Evolutionary conservation across 2,329 filamentous ascomycete species (phyloP), one percentile per base, ranked within the genome.

Genomic region (Colletotrichum chlorophyti): DNA sequence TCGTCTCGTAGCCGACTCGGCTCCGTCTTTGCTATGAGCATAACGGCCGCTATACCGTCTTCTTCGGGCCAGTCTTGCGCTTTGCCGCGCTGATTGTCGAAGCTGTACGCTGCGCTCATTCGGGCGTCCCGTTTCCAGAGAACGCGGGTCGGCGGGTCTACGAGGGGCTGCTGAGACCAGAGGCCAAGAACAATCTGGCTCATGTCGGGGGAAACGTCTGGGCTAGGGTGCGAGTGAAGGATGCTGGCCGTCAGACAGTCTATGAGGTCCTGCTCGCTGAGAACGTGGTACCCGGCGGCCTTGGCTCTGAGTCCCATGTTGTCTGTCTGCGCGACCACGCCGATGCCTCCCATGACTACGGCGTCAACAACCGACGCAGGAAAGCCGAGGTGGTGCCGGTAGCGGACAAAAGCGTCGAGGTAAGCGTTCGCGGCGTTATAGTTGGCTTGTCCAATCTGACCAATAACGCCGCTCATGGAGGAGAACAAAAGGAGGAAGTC

Each of bases 401-500:
- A 57, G 23, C 53, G 46, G 21, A 65, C 67, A 14, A 76, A 67
- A 3, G 66, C 63, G 29, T 71, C 68, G 31, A 73, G 52, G 60
- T 66, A 75, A 19, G 65, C 62, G 57, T 74, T 75, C 9, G 67
- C 74, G 2, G 72, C 68, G 3, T 66, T 62, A 47, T 77, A 77
- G 53, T 73, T 75, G 45, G 67, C 64, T 47, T 75, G 71, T 2
- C 62, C 64, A 3, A 61, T 41, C 6, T 64, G 60, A 1, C 67
- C 72, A 7, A 70, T 38, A 0, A 69, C 50, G 27, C 61, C 65
- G 0, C 58, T 60, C n/a, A 68, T 54, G n/a, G 71, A 74, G 12
- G 64, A 65, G 40, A 64, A 61, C 14, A 66, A 15, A 17, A 60
- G 40, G 52, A 74, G 73, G 59, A 75, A 71, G 47, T 70, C 65